Percentiles rank a stretch among this genome's conserved stretches.
These are phyloP conservation scores for Septoria petroselini DNA, from an alignment of 2,329 filamentous ascomycete species.

Conservation along the genomic window DNA sequence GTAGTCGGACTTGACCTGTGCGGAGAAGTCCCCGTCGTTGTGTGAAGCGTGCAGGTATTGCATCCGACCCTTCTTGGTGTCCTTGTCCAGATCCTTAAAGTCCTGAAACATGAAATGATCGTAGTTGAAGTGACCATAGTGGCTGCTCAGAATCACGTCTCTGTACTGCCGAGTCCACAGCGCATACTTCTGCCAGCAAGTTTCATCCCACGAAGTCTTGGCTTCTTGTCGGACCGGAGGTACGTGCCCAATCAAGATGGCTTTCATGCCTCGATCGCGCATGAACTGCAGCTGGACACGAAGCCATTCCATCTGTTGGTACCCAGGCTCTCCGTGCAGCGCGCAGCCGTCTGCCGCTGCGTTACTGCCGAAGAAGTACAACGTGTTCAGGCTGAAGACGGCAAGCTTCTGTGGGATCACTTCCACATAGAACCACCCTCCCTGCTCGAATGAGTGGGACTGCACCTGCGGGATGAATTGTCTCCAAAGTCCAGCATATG, in stretches of 20 bases:
- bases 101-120: constrained; percentile 96
- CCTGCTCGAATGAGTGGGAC: constrained; percentile 83
- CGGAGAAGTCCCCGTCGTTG: constrained; percentile 52
- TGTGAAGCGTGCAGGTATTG: constrained; percentile 16
- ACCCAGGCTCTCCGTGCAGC: constrained; percentile 76
- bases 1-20: constrained; percentile 72
- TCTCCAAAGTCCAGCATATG: constrained; percentile 75
- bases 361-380: constrained; percentile 87
- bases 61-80: constrained; percentile 46
- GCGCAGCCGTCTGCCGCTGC: constrained; percentile 89
- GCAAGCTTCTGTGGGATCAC: constrained; percentile 82
- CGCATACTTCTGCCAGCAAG: constrained; percentile 96
- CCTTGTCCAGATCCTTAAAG: constrained; percentile 68
- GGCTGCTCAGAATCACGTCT: constrained; percentile 73
- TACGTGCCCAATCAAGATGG: constrained; percentile 89
- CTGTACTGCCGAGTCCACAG: constrained; percentile 87
- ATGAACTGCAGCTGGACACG: constrained; percentile 81
- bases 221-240: constrained; percentile 80
- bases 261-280: constrained; percentile 83
- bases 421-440: constrained; percentile 92
- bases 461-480: constrained; percentile 90
- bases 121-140: constrained; percentile 98
- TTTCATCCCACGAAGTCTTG: constrained; percentile 92
- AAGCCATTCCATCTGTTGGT: constrained; percentile 94
- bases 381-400: constrained; percentile 90